Conservation (phyloP, 2,329 filamentous ascomycete species). For the Ophiostoma populinum region DNA sequence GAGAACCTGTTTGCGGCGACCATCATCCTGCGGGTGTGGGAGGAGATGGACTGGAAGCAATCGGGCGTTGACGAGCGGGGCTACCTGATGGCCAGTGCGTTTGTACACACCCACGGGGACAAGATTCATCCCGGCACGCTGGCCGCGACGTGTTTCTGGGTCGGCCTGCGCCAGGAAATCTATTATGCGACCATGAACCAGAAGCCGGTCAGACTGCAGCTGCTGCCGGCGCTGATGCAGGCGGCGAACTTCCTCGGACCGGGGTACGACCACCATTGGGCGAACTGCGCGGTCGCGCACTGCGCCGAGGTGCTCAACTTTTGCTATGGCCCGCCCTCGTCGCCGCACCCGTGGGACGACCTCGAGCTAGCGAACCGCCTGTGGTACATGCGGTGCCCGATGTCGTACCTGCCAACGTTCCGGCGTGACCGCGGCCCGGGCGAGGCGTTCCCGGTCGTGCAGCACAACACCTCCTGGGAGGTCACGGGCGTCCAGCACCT, state of each 20-base stretch:
- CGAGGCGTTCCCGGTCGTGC: conserved; percentile 37
- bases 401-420: conserved; percentile 38
- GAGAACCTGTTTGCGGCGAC: conserved; percentile 36
- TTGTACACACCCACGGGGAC: conserved; percentile 25
- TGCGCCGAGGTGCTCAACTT: conserved; percentile 47
- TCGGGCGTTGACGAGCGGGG: conserved; percentile 28
- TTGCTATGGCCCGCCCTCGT: conserved; percentile 32
- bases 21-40: conserved; percentile 37
- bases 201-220: conserved; percentile 28
- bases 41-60: conserved; percentile 30
- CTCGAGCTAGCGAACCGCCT: conserved; percentile 26
- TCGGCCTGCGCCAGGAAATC: conserved; percentile 41
- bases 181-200: conserved; percentile 35
- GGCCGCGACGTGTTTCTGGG: conserved; percentile 37
- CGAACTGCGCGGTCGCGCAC: conserved; percentile 42
- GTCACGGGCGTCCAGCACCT: conserved; percentile 44
- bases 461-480: conserved; percentile 38
- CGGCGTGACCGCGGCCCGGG: conserved; percentile 20
- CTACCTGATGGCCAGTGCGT: conserved; percentile 27
- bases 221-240: conserved; percentile 33
- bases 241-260: conserved; percentile 23
- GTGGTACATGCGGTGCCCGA: conserved; percentile 30
- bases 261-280: conserved; percentile 36
- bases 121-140: conserved; percentile 24
- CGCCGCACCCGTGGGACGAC: conserved; percentile 22